Base-by-base conservation (phyloP, 108 stramenopile genomes). In the Mayamaea pseudoterrestris region DNA sequence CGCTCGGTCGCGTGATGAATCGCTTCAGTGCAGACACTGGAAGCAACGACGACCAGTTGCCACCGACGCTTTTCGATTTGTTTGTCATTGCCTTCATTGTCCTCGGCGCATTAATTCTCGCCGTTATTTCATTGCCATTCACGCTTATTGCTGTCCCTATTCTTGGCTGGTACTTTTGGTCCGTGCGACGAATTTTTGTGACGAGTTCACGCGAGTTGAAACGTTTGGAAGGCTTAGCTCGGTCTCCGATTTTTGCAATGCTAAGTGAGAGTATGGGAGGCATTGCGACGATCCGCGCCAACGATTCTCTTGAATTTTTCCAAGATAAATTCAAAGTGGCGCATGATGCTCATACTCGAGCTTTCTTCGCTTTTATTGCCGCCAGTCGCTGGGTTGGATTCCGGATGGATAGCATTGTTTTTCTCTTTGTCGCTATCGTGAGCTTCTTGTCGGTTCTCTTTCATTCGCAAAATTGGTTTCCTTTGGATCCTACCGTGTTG, bases 371-470 rank as follows among this genome's bases (percentile, higher is more conserved):
- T 9, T 95, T 89, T 50, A 71, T 92, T 37, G 69, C 83, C 11
- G 49, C 68, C 30, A 63, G 68, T 1, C 62, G 96, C 23, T 97
- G 96, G 96, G 55, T 97, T 42, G 96, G 90, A 0, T 79, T 87
- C 53, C 59, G 84, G 32, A 81, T 97, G 80, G 93, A 96, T 60
- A 29, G 74, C 2, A 50, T 91, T 16, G 65, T 73, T 57, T 78
- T 82, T 41, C 31, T 79, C 27, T 65, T 92, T 51, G 44, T 80
- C 22, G 39, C 76, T 4, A 50, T 76, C 5, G 76, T 79, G 13
- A 71, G 68, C 35, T 83, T 90, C 58, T 54, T 93, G 20, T 70
- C 83, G 3, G 94, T 93, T 2, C 25, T 85, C 16, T 71, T 78
- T 34, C 63, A 69, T 25, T 32, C 13, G n/a, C 40, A 61, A 53